Conservation (phyloP, 129 eudicot species). For the Flaveria bidentis region DNA sequence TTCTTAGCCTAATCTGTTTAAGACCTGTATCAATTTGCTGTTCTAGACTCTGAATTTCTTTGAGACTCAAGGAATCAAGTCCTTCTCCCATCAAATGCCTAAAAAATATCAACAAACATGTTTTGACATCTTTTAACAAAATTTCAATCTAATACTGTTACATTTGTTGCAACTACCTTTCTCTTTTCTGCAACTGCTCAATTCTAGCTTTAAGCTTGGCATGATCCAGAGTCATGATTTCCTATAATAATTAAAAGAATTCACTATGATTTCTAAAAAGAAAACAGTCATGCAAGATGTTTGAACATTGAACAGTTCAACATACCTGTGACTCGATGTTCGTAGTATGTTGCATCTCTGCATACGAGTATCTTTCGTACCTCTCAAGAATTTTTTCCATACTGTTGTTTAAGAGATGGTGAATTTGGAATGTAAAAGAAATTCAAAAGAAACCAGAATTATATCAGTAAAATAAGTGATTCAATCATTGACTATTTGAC, state of each 20-base stretch:
- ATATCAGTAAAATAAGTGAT: background rate
- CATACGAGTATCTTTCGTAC: conserved; percentile 66
- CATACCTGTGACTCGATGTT: conserved; percentile 53
- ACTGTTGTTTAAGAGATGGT: conserved; percentile 35
- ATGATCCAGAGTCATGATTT: conserved; percentile 61
- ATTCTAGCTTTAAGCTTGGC: conserved; percentile 81
- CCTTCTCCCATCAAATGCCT: conserved; percentile 90
- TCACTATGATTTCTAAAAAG: background rate
- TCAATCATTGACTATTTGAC: no score
- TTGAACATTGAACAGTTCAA: background rate
- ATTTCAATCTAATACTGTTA: background rate
- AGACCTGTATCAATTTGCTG: conserved; percentile 81
- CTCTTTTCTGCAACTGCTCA: conserved; percentile 69
- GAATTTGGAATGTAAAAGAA: background rate
- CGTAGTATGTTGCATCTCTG: conserved; percentile 51
- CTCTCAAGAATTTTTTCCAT: conserved; percentile 85
- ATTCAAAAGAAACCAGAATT: background rate
- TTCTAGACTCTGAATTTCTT: conserved; percentile 77
- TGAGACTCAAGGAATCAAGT: conserved; percentile 52
- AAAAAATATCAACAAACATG: background rate
- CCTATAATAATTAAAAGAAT: conserved; percentile 40
- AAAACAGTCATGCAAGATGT: background rate
- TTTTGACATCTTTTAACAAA: background rate
- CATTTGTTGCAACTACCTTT: conserved; percentile 45
- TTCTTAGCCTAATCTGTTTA: conserved; percentile 62